A percentile compares a stretch with the other conserved stretches of the same genome.
Conservation (phyloP, 257 asterid genomes). For the Craterostigma plantagineum region DNA sequence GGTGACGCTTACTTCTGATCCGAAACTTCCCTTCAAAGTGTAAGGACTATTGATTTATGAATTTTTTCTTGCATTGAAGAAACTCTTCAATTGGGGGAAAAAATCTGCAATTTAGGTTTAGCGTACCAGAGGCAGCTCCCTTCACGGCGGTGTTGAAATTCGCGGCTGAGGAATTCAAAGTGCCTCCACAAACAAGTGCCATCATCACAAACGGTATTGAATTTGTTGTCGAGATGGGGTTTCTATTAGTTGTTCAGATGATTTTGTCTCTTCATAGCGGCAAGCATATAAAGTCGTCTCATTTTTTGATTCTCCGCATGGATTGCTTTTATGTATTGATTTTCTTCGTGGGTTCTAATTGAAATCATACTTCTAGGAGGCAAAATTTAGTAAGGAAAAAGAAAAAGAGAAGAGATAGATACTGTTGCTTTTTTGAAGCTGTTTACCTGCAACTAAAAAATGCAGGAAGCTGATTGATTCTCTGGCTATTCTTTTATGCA, state of each 20-base stretch:
- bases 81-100: not conserved
- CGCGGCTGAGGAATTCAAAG: conserved; percentile 97
- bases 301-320: conserved; percentile 3
- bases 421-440: conserved; percentile 6
- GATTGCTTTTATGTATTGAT: conserved; percentile 1
- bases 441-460: not conserved
- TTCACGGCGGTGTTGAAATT: conserved; percentile 90
- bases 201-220: conserved; percentile 72
- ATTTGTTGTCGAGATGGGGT: not conserved
- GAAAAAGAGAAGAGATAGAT: not conserved
- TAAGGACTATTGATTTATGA: conserved; percentile 11
- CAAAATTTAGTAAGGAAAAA: not conserved
- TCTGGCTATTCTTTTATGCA: conserved; percentile 14
- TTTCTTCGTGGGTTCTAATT: not conserved
- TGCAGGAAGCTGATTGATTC: too few relatives aligned
- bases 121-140: conserved; percentile 99
- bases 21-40: conserved; percentile 97
- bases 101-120: conserved; percentile 27
- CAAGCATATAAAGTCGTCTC: too few relatives aligned
- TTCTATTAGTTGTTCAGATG: too few relatives aligned
- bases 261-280: too few relatives aligned
- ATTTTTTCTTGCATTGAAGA: too few relatives aligned
- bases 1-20: conserved; percentile 91
- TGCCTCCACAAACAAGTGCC: conserved; percentile 94
- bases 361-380: not conserved